Evolutionary conservation across 148 eudicot genomes (phyloP).

Genomic region (Vaccinium myrtillus): DNA sequence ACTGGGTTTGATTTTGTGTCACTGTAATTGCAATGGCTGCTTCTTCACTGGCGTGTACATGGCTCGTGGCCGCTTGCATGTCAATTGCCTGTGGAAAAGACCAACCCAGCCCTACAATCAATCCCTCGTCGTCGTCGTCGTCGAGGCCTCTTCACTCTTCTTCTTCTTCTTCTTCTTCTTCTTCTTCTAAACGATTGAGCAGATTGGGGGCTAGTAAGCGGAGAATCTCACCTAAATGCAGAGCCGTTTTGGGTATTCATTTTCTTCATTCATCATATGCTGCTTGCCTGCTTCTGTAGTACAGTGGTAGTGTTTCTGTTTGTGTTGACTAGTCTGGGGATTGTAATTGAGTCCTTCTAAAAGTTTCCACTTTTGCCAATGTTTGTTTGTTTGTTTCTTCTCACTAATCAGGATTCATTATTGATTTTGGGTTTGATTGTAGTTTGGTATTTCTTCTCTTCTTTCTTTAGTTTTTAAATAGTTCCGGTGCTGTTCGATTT

Average conservation of each 20-base stretch:
- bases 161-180: constrained; percentile 7
- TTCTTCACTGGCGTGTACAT: constrained; percentile 53
- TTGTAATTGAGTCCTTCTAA: background rate
- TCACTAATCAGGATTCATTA: background rate
- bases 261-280: background rate
- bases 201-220: constrained; percentile 24
- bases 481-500: background rate
- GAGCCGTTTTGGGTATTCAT: constrained; percentile 34
- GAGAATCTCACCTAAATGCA: constrained; percentile 30
- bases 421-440: background rate
- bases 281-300: background rate
- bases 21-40: constrained; percentile 35
- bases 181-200: constrained; percentile 14
- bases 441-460: background rate
- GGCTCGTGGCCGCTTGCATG: constrained; percentile 66
- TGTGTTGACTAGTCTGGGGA: background rate
- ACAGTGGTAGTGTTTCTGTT: background rate
- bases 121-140: constrained; percentile 5
- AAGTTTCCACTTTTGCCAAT: background rate
- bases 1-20: background rate
- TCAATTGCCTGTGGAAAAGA: constrained; percentile 27
- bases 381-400: constrained; percentile 1
- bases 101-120: background rate
- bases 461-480: background rate
- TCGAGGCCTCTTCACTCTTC: background rate